Evolutionary conservation across 805 yeast genomes (phyloP).

Genomic region (Teunomyces pallodes): DNA sequence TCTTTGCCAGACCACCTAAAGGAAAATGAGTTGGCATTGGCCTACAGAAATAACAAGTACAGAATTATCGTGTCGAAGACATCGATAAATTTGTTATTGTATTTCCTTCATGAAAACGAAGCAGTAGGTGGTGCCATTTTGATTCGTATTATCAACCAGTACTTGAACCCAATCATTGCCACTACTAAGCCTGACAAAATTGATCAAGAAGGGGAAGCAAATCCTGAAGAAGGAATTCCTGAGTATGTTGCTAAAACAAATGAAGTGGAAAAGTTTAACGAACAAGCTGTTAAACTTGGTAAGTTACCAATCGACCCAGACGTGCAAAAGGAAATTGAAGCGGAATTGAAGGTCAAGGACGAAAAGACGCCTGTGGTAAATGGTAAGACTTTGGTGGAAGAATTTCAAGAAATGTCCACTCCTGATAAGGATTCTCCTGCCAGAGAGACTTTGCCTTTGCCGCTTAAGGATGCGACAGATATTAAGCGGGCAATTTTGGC

Average conservation of each 20-base stretch:
- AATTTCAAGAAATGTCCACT: conserved; percentile 58
- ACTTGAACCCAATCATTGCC: conserved; percentile 55
- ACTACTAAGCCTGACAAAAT: conserved; percentile 40
- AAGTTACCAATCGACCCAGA: conserved; percentile 84
- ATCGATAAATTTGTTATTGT: conserved; percentile 76
- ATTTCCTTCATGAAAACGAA: conserved; percentile 88
- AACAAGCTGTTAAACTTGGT: conserved; percentile 76
- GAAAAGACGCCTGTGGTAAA: conserved; percentile 39
- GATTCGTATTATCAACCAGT: conserved; percentile 82
- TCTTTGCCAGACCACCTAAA: conserved; percentile 76
- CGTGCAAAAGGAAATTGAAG: conserved; percentile 76
- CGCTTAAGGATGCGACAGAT: conserved; percentile 76
- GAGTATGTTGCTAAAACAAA: conserved; percentile 40
- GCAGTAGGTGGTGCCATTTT: conserved; percentile 87
- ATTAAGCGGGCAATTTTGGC: conserved; percentile 73
- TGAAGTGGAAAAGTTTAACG: conserved; percentile 61
- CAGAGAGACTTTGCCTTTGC: conserved; percentile 77
- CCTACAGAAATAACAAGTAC: conserved; percentile 72
- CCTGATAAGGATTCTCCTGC: conserved; percentile 66
- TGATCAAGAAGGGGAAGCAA: conserved; percentile 46
- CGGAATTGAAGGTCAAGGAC: conserved; percentile 79
- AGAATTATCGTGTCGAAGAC: conserved; percentile 76
- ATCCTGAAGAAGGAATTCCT: conserved; percentile 52
- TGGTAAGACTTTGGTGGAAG: conserved; percentile 55
- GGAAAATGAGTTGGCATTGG: conserved; percentile 78